These are phyloP conservation scores for Suillus weaverae DNA, from an alignment of 768 basidiomycete genomes.

Conservation along the genomic window DNA sequence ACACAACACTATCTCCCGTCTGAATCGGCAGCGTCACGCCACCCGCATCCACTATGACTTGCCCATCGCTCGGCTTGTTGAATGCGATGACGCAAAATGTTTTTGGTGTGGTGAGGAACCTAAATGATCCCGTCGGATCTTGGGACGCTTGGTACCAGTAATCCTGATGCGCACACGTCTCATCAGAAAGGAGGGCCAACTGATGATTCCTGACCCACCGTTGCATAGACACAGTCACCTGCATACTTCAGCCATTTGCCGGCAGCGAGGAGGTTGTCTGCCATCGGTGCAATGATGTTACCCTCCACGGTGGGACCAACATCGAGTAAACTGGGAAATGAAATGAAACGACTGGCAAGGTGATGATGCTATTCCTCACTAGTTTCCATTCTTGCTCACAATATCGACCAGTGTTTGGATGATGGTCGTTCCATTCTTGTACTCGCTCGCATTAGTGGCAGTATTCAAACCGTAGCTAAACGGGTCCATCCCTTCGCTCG, in stretches of 20 bases:
- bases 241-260: slow-evolving; percentile 52
- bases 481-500: slow-evolving; percentile 58
- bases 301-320: slow-evolving; percentile 58
- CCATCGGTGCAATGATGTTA: slow-evolving; percentile 49
- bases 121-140: slow-evolving; percentile 33
- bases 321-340: slow-evolving; percentile 43
- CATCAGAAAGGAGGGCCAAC: not conserved
- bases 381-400: slow-evolving; percentile 64
- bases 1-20: slow-evolving; percentile 40
- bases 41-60: slow-evolving; percentile 34
- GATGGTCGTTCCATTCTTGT: slow-evolving; percentile 50
- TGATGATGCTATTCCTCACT: slow-evolving; percentile 32
- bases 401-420: slow-evolving; percentile 55
- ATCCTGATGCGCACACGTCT: slow-evolving; percentile 27
- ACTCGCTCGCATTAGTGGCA: slow-evolving; percentile 41
- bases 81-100: slow-evolving; percentile 54
- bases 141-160: slow-evolving; percentile 51
- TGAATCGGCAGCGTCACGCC: slow-evolving; percentile 44
- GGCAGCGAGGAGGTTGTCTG: slow-evolving; percentile 46
- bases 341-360: not conserved
- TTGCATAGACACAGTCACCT: slow-evolving; percentile 53
- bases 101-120: slow-evolving; percentile 51
- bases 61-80: slow-evolving; percentile 32
- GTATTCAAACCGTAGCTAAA: slow-evolving; percentile 49
- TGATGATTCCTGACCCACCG: slow-evolving; percentile 34